A percentile compares a stretch with the other conserved stretches of the same genome.
Conservation (phyloP, 768 basidiomycete species). For the Xanthoconium purpureum region DNA sequence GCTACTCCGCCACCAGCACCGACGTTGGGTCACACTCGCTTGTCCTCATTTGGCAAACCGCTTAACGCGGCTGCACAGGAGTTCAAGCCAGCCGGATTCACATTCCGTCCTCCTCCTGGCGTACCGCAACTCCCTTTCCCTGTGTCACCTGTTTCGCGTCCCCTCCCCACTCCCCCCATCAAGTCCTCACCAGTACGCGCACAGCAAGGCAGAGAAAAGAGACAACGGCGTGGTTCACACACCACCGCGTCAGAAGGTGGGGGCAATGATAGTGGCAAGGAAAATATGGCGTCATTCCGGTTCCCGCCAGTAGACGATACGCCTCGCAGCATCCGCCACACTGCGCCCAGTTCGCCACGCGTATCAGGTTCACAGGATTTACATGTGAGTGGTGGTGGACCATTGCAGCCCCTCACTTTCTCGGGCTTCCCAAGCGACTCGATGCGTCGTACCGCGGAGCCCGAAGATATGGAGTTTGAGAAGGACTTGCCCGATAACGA, state of each 20-base stretch:
- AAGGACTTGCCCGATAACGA: conserved; percentile 9
- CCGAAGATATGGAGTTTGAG: conserved; percentile 7
- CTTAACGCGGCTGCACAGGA: conserved; percentile 77
- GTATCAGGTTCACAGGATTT: conserved; percentile 27
- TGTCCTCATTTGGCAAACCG: conserved; percentile 57
- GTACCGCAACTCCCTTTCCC: conserved; percentile 54
- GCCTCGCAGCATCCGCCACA: conserved; percentile 47
- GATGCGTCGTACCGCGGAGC: conserved; percentile 21
- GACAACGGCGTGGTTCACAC: conserved; percentile 57
- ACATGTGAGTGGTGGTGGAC: conserved; percentile 17
- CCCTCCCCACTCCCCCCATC: conserved; percentile 39
- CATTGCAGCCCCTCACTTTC: conserved; percentile 55
- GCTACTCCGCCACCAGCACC: conserved; percentile 39
- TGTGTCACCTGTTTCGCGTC: conserved; percentile 31
- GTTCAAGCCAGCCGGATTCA: conserved; percentile 77
- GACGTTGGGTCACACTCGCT: conserved; percentile 33
- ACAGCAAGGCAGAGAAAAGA: conserved; percentile 77
- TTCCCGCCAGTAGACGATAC: conserved; percentile 61
- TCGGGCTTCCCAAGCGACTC: conserved; percentile 52
- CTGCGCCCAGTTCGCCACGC: conserved; percentile 40
- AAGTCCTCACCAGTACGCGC: conserved; percentile 22
- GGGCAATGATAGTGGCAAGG: conserved; percentile 49
- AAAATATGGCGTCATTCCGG: conserved; percentile 71
- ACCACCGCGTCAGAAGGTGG: conserved; percentile 30
- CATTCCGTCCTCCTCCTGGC: conserved; percentile 68